Evolutionary conservation across 768 basidiomycete species (phyloP).

Genomic region (Lentinula detonsa): DNA sequence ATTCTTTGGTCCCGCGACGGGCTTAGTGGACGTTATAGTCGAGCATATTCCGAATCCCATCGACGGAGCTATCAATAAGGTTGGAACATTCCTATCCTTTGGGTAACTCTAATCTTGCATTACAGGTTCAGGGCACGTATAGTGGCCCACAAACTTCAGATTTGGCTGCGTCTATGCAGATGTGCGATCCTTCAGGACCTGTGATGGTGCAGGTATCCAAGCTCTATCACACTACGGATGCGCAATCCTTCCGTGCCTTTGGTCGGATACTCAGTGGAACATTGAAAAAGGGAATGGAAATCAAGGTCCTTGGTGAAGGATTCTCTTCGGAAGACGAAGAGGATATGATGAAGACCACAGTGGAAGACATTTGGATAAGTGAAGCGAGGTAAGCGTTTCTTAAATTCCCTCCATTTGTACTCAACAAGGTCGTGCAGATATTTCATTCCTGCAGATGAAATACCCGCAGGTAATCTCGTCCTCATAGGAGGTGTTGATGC

Average conservation of each 20-base stretch:
- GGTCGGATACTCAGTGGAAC: slow-evolving; percentile 94
- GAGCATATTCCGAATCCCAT: slow-evolving; percentile 85
- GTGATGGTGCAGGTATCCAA: slow-evolving; percentile 92
- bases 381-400: slow-evolving; percentile 67
- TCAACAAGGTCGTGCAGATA: slow-evolving; percentile 48
- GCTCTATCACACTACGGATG: slow-evolving; percentile 94
- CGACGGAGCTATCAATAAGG: slow-evolving; percentile 54
- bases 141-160: slow-evolving; percentile 84
- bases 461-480: slow-evolving; percentile 88
- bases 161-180: slow-evolving; percentile 71
- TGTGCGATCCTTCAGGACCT: slow-evolving; percentile 79
- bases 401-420: neutral
- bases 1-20: slow-evolving; percentile 90
- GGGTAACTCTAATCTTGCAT: neutral
- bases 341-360: slow-evolving; percentile 82
- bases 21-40: slow-evolving; percentile 88
- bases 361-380: slow-evolving; percentile 88
- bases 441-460: slow-evolving; percentile 83
- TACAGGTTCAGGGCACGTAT: slow-evolving; percentile 77
- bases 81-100: slow-evolving; percentile 17
- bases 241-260: slow-evolving; percentile 94
- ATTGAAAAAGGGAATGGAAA: slow-evolving; percentile 68
- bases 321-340: slow-evolving; percentile 99
- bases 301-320: slow-evolving; percentile 97
- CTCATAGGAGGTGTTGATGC: slow-evolving; percentile 90